A percentile compares a stretch with the other conserved stretches of the same genome.
phyloP scores from a whole-genome alignment of 2,329 filamentous ascomycete species.

The Lizonia empirigonia region DNA sequence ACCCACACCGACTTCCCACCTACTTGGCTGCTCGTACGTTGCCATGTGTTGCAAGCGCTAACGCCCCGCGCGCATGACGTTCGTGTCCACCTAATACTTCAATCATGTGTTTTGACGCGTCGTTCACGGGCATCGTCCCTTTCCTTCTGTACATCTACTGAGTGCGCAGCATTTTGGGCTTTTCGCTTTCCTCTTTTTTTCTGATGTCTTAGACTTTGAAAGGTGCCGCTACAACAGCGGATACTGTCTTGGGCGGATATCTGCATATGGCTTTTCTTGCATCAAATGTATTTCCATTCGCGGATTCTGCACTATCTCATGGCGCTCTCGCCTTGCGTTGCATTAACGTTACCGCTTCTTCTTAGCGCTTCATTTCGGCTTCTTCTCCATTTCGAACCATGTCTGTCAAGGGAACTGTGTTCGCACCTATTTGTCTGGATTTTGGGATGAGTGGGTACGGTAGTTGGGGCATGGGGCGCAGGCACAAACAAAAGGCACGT shows the following conservation, averaged over 20 bases:
- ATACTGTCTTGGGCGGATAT: constrained; percentile 18
- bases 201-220: constrained; percentile 18
- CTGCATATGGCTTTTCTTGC: constrained; percentile 20
- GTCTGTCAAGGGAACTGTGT: constrained; percentile 24
- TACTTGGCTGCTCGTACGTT: constrained; percentile 18
- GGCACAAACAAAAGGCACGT: constrained; percentile 16
- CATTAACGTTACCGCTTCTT: constrained; percentile 17
- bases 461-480: constrained; percentile 18
- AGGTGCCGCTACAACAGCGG: constrained; percentile 12
- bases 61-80: constrained; percentile 9
- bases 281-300: constrained; percentile 18
- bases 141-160: constrained; percentile 39
- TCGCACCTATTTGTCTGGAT: constrained; percentile 15
- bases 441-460: constrained; percentile 15
- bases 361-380: constrained; percentile 23
- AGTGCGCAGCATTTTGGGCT: constrained; percentile 23
- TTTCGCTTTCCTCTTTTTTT: constrained; percentile 19
- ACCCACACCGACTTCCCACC: neutral
- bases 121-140: constrained; percentile 9
- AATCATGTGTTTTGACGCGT: constrained; percentile 7
- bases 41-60: constrained; percentile 17
- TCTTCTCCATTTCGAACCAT: constrained; percentile 23
- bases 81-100: constrained; percentile 19
- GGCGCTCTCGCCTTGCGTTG: constrained; percentile 11
- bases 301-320: constrained; percentile 2